These are phyloP conservation scores for Eucalyptus brandiana DNA, from an alignment of 345 rosid species.

Conservation along the genomic window DNA sequence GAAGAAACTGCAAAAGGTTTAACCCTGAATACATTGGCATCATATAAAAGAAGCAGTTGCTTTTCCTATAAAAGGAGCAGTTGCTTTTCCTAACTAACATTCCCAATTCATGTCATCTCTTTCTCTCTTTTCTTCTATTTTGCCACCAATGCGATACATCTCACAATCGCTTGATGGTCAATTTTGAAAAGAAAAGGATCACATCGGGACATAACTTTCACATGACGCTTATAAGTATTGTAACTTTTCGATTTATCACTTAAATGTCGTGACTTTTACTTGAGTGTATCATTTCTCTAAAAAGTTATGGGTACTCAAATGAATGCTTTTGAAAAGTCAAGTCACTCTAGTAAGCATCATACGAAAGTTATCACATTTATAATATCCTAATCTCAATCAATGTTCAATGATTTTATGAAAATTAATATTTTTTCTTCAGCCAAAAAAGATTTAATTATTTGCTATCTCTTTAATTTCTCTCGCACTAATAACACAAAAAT, in stretches of 20 bases:
- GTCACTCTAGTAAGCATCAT: background rate
- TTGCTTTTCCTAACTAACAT: background rate
- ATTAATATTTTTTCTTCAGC: background rate
- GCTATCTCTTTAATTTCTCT: background rate
- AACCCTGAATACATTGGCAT: background rate
- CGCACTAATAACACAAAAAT: background rate
- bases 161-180: background rate
- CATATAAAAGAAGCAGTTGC: background rate
- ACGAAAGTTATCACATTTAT: rapidly evolving
- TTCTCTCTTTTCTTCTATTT: background rate
- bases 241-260: background rate
- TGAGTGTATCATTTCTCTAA: background rate
- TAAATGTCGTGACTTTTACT: background rate
- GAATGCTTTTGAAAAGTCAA: background rate
- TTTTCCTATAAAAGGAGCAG: background rate
- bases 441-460: background rate
- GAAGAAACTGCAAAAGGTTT: background rate
- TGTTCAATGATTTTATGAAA: background rate
- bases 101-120: background rate
- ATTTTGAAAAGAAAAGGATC: background rate
- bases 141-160: background rate
- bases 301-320: background rate
- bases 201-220: rapidly evolving
- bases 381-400: rapidly evolving
- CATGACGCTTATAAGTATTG: background rate